Evolutionary conservation across 2,329 filamentous ascomycete species (phyloP).

Genomic region (Aspergillus unguis): DNA sequence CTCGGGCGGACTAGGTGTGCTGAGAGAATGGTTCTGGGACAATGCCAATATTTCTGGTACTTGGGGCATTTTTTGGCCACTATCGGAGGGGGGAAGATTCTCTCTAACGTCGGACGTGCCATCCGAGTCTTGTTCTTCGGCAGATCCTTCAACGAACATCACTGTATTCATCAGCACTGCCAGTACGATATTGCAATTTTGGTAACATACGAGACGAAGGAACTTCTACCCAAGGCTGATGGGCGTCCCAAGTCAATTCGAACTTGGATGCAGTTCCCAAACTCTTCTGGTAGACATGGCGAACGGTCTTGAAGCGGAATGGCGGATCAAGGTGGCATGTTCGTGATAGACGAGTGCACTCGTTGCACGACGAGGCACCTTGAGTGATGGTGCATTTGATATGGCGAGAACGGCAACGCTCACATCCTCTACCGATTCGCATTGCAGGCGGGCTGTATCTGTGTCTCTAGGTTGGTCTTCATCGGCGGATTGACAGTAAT

Average conservation of each 20-base stretch:
- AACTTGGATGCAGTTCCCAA: conserved; percentile 26
- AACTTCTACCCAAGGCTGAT: conserved; percentile 33
- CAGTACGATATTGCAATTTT: not conserved
- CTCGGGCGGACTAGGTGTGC: conserved; percentile 1
- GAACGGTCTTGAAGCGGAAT: conserved; percentile 33
- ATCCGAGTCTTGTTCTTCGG: conserved; percentile 16
- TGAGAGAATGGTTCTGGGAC: not conserved
- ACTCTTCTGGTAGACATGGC: conserved; percentile 33
- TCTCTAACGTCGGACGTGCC: conserved; percentile 1
- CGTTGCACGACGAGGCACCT: conserved; percentile 28
- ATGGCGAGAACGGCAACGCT: conserved; percentile 36
- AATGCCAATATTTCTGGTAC: not conserved
- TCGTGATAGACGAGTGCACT: conserved; percentile 28
- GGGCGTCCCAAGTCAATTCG: conserved; percentile 30
- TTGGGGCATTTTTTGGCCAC: no score
- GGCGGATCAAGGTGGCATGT: conserved; percentile 32
- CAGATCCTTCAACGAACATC: conserved; percentile 26
- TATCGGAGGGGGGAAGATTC: not conserved
- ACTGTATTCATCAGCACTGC: conserved; percentile 15
- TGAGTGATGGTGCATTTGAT: conserved; percentile 30
- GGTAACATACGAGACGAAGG: conserved; percentile 23
- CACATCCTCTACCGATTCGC: conserved; percentile 35
- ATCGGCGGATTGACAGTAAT: conserved; percentile 8
- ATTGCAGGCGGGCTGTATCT: conserved; percentile 20
- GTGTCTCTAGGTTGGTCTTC: conserved; percentile 13